Percentiles rank a stretch among this genome's conserved stretches.
Evolutionary conservation across 2,329 filamentous ascomycete species (phyloP).

Genomic region (Akanthomyces lecanii): DNA sequence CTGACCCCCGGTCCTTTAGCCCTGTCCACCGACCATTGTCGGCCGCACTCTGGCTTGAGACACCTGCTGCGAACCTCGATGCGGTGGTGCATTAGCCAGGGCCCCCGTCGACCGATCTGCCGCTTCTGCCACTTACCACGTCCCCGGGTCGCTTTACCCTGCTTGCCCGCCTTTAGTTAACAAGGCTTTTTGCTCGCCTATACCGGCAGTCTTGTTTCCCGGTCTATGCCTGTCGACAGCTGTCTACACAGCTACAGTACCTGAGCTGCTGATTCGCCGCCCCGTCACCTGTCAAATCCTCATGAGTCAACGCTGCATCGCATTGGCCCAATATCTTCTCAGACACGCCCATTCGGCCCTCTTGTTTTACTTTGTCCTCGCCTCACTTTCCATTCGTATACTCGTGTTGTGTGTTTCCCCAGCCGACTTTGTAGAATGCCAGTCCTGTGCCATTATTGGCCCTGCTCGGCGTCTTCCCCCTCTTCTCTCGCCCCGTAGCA

Average conservation of each 20-base stretch:
- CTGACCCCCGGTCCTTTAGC: background rate
- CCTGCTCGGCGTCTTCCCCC: background rate
- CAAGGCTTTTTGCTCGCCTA: background rate
- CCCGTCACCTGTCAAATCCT: background rate
- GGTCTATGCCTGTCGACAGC: background rate
- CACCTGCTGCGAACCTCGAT: constrained; percentile 10
- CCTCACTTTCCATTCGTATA: background rate
- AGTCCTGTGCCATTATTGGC: background rate
- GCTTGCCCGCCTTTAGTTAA: background rate
- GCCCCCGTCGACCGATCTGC: background rate
- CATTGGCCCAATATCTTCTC: constrained; percentile 3
- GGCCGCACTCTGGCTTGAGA: background rate
- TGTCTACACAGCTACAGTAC: no score
- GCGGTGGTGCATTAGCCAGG: background rate
- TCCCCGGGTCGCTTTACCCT: constrained; percentile 2
- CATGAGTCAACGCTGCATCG: background rate
- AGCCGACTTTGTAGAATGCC: background rate
- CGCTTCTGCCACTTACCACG: background rate
- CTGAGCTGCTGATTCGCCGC: constrained; percentile 4
- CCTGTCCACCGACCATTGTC: constrained; percentile 8
- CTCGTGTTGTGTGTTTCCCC: background rate
- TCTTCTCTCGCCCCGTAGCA: background rate
- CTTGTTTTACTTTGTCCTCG: background rate
- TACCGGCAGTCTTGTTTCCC: background rate
- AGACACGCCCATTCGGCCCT: constrained; percentile 1